phyloP scores from a whole-genome alignment of 1,284 basidiomycete species.

The Ceratobasidium sp. region DNA sequence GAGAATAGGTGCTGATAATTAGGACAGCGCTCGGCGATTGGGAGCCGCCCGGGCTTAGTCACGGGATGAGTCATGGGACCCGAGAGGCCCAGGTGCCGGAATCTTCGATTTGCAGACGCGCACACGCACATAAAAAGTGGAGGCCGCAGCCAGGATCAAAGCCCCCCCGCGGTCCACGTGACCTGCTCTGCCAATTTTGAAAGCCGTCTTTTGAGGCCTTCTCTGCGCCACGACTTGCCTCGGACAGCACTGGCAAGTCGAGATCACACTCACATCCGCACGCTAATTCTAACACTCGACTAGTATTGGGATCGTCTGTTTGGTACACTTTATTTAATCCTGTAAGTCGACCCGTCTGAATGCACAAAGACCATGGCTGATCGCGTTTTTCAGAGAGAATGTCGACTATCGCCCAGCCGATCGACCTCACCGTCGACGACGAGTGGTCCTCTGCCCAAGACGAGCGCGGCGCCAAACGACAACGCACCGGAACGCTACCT shows the following conservation, averaged over 20 bases:
- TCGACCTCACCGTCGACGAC: conserved; percentile 35
- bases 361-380: neutral
- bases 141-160: neutral
- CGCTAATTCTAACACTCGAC: too few relatives aligned
- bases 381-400: conserved; percentile 16
- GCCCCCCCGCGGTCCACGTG: conserved; percentile 16
- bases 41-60: neutral
- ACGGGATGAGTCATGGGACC: conserved; percentile 25
- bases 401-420: conserved; percentile 34
- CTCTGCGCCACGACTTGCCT: conserved; percentile 20
- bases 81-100: neutral
- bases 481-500: conserved; percentile 14
- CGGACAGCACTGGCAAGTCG: neutral
- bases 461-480: conserved; percentile 32
- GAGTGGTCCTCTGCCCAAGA: conserved; percentile 26
- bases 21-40: neutral
- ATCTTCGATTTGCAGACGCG: conserved; percentile 2
- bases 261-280: too few relatives aligned
- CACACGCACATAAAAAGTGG: conserved; percentile 1
- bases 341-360: neutral
- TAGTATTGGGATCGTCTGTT: neutral
- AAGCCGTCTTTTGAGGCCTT: neutral
- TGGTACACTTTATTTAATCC: neutral
- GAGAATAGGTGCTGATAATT: neutral
- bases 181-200: conserved; percentile 24